Base-by-base conservation (phyloP, 768 basidiomycete species). In the Epithele typhae region DNA sequence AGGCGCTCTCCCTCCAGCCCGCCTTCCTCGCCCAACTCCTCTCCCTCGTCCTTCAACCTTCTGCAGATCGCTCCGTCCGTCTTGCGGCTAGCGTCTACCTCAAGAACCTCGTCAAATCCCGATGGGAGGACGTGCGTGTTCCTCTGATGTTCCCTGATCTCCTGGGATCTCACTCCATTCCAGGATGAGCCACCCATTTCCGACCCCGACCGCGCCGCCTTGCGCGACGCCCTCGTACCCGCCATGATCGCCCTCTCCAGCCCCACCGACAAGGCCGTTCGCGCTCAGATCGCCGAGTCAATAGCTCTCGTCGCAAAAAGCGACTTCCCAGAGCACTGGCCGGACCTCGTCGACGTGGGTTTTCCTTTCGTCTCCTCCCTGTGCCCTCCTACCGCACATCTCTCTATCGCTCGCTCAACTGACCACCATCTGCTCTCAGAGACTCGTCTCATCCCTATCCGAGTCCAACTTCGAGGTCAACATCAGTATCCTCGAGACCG, bases 321-420 rank as follows among this genome's bases (percentile, higher is more conserved):
- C 21, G 96, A 99, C 69, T 99, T 98, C 62, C 96, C 96, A 9
- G 65, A 72, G 14, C 78, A 79, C 55, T 99, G 96, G 96, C 75
- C 79, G 15, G 81, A 87, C 68, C 77, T 98, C 50, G 83, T 96
- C 57, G 87, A 92, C 70, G 94, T 96, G 64, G 62, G 92, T 76
- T 42, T 45, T 37, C 4, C 24, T 38, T 23, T 30, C 17, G 10
- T 30, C 19, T 36, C 35, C 35, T 8, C 7, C 8, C 7, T 30
- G 27, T 14, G 27, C 14, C 27, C 18, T 36, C 8, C 35, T 6
- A n/a, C n/a, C 15, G 7, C 8, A 19, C n/a, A 17, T 36, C 35
- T 8, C n/a, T 36, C 6, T 23, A 40, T 17, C 17, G 18, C 15
- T 15, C 22, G 27, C 40, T 45, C 30, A 44, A 11, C 22, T 19